Base-by-base conservation (phyloP, 148 eudicot genomes). In the Vaccinium corymbosum region DNA sequence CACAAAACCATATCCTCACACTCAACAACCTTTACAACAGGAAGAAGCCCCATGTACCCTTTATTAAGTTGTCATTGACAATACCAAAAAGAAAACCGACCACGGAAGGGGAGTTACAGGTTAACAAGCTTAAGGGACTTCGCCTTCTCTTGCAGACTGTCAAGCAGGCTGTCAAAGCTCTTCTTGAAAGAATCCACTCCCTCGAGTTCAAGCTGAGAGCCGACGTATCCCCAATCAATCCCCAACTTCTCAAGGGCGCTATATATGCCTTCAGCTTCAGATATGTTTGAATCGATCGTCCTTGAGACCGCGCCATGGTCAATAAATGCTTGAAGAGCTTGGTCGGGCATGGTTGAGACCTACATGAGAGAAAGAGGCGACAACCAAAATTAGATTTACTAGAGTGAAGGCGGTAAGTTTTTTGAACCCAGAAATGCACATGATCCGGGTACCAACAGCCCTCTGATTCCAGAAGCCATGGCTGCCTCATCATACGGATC, bases 281-380 rank as follows among this genome's bases (percentile, higher is more conserved):
- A 92, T 49, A 96, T 90, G 78, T 96, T 96, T 62, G 89, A 82
- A 82, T 96, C 99, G 14, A 96, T 96, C 56, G 99, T 94, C 89
- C 99, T 92, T n/a, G 91, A 89, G 62, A 93, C 98, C 38, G 91
- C 80, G 38, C 99, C 99, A 52, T 96, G 99, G 89, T 94, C 97
- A 7, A 92, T 80, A 74, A 92, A 96, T 82, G 99, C 99, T 90
- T 86, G 89, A 42, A 96, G 97, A 81, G 99, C 99, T 85, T 93
- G 95, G 87, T 96, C 99, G 8, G 99, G 99, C 99, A 96, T 96
- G 80, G 99, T 96, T 79, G 99, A 96, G 66, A 96, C 98, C 99
- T 96, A 85, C 81, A 86, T 49, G 42, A 76, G 61, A 57, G n/a
- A 50, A 51, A 29, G n/a, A 7, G 48, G 38, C 3, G 52, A 53